These are phyloP conservation scores for Venturia oleaginea DNA, from an alignment of 2,329 filamentous ascomycete genomes.

Conservation along the genomic window DNA sequence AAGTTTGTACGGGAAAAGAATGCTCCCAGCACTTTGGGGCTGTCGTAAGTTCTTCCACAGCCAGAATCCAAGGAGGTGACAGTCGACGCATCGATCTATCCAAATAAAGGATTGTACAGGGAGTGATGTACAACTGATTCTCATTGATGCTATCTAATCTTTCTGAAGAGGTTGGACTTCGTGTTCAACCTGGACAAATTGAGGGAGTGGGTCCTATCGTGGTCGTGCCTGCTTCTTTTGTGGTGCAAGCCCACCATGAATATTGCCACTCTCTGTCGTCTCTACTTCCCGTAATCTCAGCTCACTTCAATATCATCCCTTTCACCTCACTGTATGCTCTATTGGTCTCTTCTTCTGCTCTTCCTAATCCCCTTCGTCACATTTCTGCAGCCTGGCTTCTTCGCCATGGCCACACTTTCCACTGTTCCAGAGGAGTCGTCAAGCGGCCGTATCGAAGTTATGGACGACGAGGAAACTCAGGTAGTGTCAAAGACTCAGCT, in stretches of 20 bases:
- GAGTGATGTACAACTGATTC: not conserved
- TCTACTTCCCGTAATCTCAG: not conserved
- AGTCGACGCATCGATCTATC: not conserved
- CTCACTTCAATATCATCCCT: not conserved
- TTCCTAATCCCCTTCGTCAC: not conserved
- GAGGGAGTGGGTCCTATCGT: not conserved
- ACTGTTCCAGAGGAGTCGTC: not conserved
- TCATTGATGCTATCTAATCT: not conserved
- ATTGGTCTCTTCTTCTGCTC: not conserved
- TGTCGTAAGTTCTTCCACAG: not conserved
- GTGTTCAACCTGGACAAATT: not conserved
- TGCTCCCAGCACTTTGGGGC: not conserved
- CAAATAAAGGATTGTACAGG: not conserved
- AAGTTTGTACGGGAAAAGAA: not conserved
- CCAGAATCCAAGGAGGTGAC: not conserved
- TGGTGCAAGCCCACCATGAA: not conserved
- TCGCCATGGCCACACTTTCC: slow-evolving; percentile 1
- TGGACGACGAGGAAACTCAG: not conserved
- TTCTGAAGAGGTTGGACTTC: not conserved
- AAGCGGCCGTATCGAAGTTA: not conserved
- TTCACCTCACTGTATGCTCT: not conserved
- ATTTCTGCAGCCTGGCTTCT: not conserved
- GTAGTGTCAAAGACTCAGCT: not conserved
- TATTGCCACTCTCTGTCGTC: not conserved
- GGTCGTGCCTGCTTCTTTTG: not conserved